Evolutionary conservation across 495 filamentous ascomycete species (phyloP).

Genomic region (Apiosordaria backusii): DNA sequence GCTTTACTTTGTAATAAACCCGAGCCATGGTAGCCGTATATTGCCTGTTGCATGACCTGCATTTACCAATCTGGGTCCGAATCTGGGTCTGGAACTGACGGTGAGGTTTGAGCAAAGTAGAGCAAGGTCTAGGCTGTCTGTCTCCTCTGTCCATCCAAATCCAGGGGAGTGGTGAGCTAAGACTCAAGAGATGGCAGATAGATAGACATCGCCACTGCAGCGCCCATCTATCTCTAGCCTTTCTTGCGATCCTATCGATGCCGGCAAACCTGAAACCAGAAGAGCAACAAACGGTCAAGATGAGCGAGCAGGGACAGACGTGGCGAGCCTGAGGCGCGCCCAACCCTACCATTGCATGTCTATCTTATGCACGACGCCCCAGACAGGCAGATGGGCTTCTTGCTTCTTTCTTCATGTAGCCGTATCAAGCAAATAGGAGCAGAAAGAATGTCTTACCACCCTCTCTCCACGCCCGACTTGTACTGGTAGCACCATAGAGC

Average conservation of each 20-base stretch:
- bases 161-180: not conserved
- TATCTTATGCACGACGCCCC: not conserved
- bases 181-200: not conserved
- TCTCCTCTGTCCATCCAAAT: not conserved
- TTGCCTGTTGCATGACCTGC: not conserved
- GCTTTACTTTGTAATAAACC: not conserved
- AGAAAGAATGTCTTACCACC: not conserved
- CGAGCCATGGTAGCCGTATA: not conserved
- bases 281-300: not conserved
- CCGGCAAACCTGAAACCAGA: not conserved
- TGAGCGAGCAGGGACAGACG: not conserved
- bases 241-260: not conserved
- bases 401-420: not conserved
- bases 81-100: not conserved
- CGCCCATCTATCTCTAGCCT: not conserved
- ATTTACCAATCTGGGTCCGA: not conserved
- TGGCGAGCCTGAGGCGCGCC: not conserved
- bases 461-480: not conserved
- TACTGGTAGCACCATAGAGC: not conserved
- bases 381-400: not conserved
- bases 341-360: not conserved
- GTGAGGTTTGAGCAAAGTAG: not conserved
- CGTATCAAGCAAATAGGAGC: not conserved
- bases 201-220: not conserved
- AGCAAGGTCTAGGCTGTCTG: not conserved